These are phyloP conservation scores for Apiospora kogelbergensis DNA, from an alignment of 2,329 filamentous ascomycete genomes.

Conservation along the genomic window DNA sequence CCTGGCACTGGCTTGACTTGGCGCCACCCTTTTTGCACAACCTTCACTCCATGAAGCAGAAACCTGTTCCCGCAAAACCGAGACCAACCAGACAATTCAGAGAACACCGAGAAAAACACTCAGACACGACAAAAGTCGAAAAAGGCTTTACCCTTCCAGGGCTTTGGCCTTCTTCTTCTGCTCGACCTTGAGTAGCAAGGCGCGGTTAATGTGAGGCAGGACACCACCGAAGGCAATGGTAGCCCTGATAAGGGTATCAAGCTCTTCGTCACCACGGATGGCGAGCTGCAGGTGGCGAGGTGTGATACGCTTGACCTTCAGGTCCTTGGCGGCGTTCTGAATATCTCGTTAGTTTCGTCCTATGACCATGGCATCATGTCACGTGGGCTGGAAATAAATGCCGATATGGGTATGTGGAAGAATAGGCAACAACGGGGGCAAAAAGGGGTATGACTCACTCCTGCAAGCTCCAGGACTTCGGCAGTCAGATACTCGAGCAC, in stretches of 20 bases:
- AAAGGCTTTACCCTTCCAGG: slow-evolving; percentile 39
- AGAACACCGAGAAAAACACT: not conserved
- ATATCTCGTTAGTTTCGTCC: slow-evolving; percentile 17
- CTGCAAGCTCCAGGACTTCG: slow-evolving; percentile 95
- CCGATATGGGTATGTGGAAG: not conserved
- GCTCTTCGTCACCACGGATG: slow-evolving; percentile 96
- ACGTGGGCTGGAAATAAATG: not conserved
- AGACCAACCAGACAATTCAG: slow-evolving; percentile 6
- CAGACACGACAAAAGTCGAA: not conserved
- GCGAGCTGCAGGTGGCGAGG: slow-evolving; percentile 96
- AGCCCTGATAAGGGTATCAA: slow-evolving; percentile 94
- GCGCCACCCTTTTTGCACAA: slow-evolving; percentile 3
- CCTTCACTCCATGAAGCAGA: slow-evolving; percentile 5
- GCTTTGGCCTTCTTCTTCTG: slow-evolving; percentile 87
- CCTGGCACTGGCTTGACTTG: not conserved
- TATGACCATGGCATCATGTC: not conserved
- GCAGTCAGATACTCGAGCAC: slow-evolving; percentile 98
- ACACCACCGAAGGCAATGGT: slow-evolving; percentile 99
- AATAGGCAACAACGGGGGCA: slow-evolving; percentile 11
- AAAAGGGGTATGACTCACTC: slow-evolving; percentile 54
- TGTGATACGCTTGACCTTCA: slow-evolving; percentile 99
- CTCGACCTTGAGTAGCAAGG: slow-evolving; percentile 91
- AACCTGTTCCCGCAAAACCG: slow-evolving; percentile 3
- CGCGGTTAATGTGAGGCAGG: slow-evolving; percentile 97
- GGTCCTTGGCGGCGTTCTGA: slow-evolving; percentile 95